Conservation (phyloP, 768 basidiomycete genomes). For the Leccinum disarticulatum region DNA sequence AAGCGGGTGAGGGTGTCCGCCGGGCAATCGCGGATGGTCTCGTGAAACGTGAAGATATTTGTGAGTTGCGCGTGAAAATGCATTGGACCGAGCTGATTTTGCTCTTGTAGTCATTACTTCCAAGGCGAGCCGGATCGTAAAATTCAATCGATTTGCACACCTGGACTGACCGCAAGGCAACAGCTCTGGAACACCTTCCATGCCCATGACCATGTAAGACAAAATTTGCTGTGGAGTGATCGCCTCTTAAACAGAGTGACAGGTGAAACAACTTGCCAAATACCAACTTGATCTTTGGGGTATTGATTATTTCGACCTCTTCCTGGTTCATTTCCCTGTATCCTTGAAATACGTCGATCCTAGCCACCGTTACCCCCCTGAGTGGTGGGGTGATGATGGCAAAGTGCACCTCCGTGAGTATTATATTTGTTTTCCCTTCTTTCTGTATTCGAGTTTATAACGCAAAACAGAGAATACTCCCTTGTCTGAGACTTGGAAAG, state of each 20-base stretch:
- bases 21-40: constrained; percentile 79
- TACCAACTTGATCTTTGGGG: constrained; percentile 81
- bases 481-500: constrained; percentile 81
- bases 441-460: neutral
- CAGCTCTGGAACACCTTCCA: constrained; percentile 92
- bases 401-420: constrained; percentile 61
- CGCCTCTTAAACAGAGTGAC: constrained; percentile 1
- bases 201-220: constrained; percentile 66
- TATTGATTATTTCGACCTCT: constrained; percentile 80
- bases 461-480: constrained; percentile 54
- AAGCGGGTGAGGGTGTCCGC: constrained; percentile 75
- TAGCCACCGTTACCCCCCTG: constrained; percentile 72
- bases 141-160: neutral
- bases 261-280: constrained; percentile 56
- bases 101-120: constrained; percentile 68
- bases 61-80: constrained; percentile 41
- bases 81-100: constrained; percentile 1
- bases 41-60: constrained; percentile 85
- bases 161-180: constrained; percentile 8
- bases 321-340: constrained; percentile 84
- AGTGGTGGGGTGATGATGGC: constrained; percentile 76
- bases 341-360: constrained; percentile 81
- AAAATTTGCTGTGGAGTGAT: neutral
- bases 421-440: neutral
- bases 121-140: constrained; percentile 47